Conservation (phyloP, 768 basidiomycete species). For the Pisolithus sp. region DNA sequence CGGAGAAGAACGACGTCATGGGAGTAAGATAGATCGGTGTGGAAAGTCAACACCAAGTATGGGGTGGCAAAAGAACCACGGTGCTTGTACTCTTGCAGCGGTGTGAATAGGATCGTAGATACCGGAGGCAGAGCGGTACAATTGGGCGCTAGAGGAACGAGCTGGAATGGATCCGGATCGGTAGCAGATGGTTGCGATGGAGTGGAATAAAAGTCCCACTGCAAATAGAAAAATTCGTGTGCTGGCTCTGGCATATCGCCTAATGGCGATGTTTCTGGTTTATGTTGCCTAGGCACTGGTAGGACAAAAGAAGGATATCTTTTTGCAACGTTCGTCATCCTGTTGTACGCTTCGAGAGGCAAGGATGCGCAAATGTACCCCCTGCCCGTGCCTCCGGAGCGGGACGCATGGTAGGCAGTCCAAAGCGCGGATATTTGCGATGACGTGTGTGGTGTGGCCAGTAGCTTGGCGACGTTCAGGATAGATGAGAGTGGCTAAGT, state of each 20-base stretch:
- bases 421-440: constrained; percentile 78
- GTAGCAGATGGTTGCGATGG: constrained; percentile 52
- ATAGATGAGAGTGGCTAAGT: constrained; percentile 73
- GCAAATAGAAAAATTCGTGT: constrained; percentile 78
- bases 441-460: constrained; percentile 61
- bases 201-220: constrained; percentile 82
- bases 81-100: constrained; percentile 88
- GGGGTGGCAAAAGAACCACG: constrained; percentile 83
- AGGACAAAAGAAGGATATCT: constrained; percentile 77
- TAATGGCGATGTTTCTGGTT: constrained; percentile 21
- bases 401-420: constrained; percentile 82
- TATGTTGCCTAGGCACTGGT: constrained; percentile 58
- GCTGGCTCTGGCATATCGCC: constrained; percentile 33
- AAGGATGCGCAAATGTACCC: constrained; percentile 83
- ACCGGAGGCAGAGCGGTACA: constrained; percentile 39
- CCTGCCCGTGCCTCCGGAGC: constrained; percentile 73
- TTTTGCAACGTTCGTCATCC: constrained; percentile 57
- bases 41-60: constrained; percentile 84
- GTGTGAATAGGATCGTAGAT: constrained; percentile 86
- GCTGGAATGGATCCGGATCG: constrained; percentile 39
- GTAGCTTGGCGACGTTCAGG: constrained; percentile 66
- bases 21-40: constrained; percentile 77
- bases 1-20: constrained; percentile 82
- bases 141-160: constrained; percentile 17
- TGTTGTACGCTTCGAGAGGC: constrained; percentile 62